Base-by-base conservation (phyloP, 2,329 filamentous ascomycete genomes). In the Chaetomium olivaceum region DNA sequence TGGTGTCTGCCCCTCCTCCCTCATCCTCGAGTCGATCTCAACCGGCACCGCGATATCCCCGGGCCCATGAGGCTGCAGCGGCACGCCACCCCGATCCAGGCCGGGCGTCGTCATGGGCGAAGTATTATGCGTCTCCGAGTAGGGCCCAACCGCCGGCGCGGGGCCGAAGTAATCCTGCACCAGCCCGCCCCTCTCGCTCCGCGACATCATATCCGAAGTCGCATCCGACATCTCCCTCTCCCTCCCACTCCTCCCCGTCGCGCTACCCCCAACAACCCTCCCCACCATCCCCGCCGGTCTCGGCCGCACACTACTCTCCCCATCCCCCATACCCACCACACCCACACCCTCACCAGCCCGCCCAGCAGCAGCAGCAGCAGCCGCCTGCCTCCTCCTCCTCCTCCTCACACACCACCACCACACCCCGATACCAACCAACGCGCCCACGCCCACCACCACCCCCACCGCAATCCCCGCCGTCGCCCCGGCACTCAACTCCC, bases 381-480 rank as follows among this genome's bases (percentile, higher is more conserved):
- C 36, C 16, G 68, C 66, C 2, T 7, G 16, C 66, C 61, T 58
- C n/a, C 80, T 77, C 8, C 78, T 72, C 27, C 77, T 78, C 33
- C 76, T 73, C 31, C 85, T 63, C 65, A 80, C 84, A 64, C 83
- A 76, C 80, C 81, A 85, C 65, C 83, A 76, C 81, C 82, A 87
- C 0, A 79, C 77, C 19, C 80, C 67, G 3, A 71, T 71, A 3
- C 78, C 82, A 46, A 84, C 75, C 16, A 84, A 50, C 6, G 80
- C 54, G 3, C 78, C 76, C 1, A 76, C 78, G 31, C 76, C 82
- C 0, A 83, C 73, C 1, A 82, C 79, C 3, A 83, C 80, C 21
- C 84, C 86, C 0, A 83, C 77, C 6, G 81, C 85, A n/a, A 89
- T 82, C 2, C 86, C 86, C 0, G 82, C 84, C 70, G 83, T 85